Evolutionary conservation across 2,329 filamentous ascomycete species (phyloP), one percentile per base, ranked within the genome.

Genomic region (Fusarium compactum): DNA sequence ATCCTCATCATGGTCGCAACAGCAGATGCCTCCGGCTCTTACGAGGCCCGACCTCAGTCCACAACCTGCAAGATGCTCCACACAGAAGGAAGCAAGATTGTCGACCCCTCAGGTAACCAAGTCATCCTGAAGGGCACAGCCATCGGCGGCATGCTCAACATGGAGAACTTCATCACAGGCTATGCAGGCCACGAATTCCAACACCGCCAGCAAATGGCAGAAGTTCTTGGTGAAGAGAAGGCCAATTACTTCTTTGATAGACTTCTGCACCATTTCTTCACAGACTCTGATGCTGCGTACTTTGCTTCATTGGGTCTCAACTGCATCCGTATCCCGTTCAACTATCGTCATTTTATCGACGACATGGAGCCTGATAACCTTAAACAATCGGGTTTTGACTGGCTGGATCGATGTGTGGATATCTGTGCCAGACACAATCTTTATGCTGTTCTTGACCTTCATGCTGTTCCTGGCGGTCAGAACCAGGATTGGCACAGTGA

Each of bases 91-190:
- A 78, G 66, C 15, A 65, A 72, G 10, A 81, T 88, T 20, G 82
- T 87, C 32, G 82, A 85, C 64, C 75, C 77, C 0, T 74, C 82
- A 52, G 84, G 82, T 22, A 77, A 84, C 15, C 74, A 75, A 5
- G 81, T 87, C 16, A 76, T 87, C 10, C 82, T 88, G 25, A 79
- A 78, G 52, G 77, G 77, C 15, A 74, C 78, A 6, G 78, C 69
- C 8, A 58, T 79, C 3, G 78, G 78, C 15, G 78, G 78, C 24
- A 77, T 77, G 74, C 75, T 79, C 48, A 78, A 79, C 62, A 87
- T 87, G 85, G 86, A 89, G 76, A 89, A 89, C 75, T 90, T 90
- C 80, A 89, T 90, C 68, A 88, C 85, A 2, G 88, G 88, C n/a
- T 90, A 85, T 62, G 81, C 87, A 14, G 88, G 86, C 20, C 85